Evolutionary conservation across 2,329 filamentous ascomycete genomes (phyloP), one percentile per base, ranked within the genome.

Genomic region (Penicillium glabrum): DNA sequence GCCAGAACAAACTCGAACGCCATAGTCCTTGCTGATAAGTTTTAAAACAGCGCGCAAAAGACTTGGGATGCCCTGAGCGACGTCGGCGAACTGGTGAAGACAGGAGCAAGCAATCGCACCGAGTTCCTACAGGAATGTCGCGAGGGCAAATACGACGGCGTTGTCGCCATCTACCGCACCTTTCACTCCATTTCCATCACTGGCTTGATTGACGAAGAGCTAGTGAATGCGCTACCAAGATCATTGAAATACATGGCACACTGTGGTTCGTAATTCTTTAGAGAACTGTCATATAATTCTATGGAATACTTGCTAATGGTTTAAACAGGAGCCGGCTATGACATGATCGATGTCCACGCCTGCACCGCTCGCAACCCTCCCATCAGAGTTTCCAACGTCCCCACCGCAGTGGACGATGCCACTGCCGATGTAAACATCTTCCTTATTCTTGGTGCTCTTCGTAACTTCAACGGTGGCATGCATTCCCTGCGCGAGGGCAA

Each of bases 361-460:
- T 93, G 90, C 78, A 88, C 86, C 10, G 78, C 79, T 1, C 85
- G 85, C 52, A 79, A 79, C 24, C 74, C 75, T 2, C 74, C 76
- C 3, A 82, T 96, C 61, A 82, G 79, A 43, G 89, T 96, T 33
- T 91, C 89, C 61, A 95, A 96, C 74, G 88, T 89, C 1, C 91
- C 90, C n/a, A 87, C 84, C 0, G 88, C 89, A 27, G 89, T 92
- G 44, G 87, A 95, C 72, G 89, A 95, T 71, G 86, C 90, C 37
- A 96, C 91, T 0, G 91, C 91, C 54, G 91, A 96, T 72, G 82
- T 86, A 8, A 89, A 84, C 67, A 86, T 96, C 69, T 96, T 91
- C 71, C 81, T 96, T 4, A 87, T 96, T 61, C 79, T 96, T 47
- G 91, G 91, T 16, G 89, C 90, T 9, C 79, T 96, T 58, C 83